Conservation (phyloP, 192 early-diverging fungal species). For the Backusella parvicylindrica region DNA sequence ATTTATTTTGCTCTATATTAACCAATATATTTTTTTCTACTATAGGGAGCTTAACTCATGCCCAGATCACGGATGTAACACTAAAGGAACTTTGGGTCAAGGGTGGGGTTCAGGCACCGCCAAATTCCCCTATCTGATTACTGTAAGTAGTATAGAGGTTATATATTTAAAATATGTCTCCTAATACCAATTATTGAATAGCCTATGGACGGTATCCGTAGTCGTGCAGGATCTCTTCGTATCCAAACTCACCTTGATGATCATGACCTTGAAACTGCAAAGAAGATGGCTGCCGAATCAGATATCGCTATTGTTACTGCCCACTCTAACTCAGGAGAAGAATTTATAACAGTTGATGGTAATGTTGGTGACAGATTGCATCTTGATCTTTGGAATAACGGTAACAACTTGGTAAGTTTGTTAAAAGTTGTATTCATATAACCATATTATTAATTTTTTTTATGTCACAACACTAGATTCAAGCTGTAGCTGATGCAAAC, state of each 20-base stretch:
- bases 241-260: slow-evolving; percentile 8
- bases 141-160: slow-evolving; percentile 20
- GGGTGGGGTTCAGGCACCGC: slow-evolving; percentile 32
- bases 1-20: background rate
- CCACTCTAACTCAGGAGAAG: slow-evolving; percentile 28
- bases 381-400: slow-evolving; percentile 54
- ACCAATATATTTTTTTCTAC: background rate
- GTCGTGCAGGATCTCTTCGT: slow-evolving; percentile 15
- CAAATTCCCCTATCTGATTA: slow-evolving; percentile 26
- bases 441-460: background rate
- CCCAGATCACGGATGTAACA: slow-evolving; percentile 20
- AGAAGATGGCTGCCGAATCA: slow-evolving; percentile 24
- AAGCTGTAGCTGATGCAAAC: slow-evolving; percentile 47
- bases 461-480: slow-evolving; percentile 18
- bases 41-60: slow-evolving; percentile 25
- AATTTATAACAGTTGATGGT: slow-evolving; percentile 40
- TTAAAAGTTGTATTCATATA: slow-evolving; percentile 7
- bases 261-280: slow-evolving; percentile 6
- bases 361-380: slow-evolving; percentile 57
- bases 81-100: slow-evolving; percentile 17
- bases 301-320: slow-evolving; percentile 47
- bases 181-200: background rate
- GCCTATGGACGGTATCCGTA: slow-evolving; percentile 25
- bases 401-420: slow-evolving; percentile 51
- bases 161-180: background rate